Percentiles rank a stretch among this genome's conserved stretches.
Evolutionary conservation across 495 filamentous ascomycete genomes (phyloP).

Genomic region (Xylaria intraflava): DNA sequence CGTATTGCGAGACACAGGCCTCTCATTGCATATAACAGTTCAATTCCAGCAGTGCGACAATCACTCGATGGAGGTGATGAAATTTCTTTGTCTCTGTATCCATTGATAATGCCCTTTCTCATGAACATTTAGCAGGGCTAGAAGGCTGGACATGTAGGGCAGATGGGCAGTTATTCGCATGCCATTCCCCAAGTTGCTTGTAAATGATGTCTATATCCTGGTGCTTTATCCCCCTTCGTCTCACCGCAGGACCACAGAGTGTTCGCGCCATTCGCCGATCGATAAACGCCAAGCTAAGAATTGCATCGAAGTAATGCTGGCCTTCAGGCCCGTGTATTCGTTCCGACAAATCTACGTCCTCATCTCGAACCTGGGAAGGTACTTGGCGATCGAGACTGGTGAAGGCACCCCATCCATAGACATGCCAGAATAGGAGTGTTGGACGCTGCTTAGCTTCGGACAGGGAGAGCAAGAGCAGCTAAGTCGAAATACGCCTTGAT

Average conservation of each 20-base stretch:
- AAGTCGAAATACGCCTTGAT: slow-evolving; percentile 12
- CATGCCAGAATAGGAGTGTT: slow-evolving; percentile 1
- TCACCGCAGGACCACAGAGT: background rate
- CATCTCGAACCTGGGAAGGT: slow-evolving; percentile 2
- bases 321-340: background rate
- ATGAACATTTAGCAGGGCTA: background rate
- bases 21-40: slow-evolving; percentile 6
- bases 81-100: background rate
- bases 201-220: background rate
- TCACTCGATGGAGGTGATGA: background rate
- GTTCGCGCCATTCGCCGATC: background rate
- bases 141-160: background rate
- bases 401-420: slow-evolving; percentile 2
- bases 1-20: slow-evolving; percentile 1
- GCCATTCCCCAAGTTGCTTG: slow-evolving; percentile 1
- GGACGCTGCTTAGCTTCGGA: background rate
- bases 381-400: background rate
- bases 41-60: background rate
- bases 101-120: background rate
- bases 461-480: slow-evolving; percentile 18
- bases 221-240: background rate
- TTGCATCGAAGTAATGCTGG: background rate
- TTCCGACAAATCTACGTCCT: background rate
- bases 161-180: background rate
- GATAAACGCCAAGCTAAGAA: background rate